Evolutionary conservation across 495 filamentous ascomycete species (phyloP).

Genomic region (Penicillium flavigenum): DNA sequence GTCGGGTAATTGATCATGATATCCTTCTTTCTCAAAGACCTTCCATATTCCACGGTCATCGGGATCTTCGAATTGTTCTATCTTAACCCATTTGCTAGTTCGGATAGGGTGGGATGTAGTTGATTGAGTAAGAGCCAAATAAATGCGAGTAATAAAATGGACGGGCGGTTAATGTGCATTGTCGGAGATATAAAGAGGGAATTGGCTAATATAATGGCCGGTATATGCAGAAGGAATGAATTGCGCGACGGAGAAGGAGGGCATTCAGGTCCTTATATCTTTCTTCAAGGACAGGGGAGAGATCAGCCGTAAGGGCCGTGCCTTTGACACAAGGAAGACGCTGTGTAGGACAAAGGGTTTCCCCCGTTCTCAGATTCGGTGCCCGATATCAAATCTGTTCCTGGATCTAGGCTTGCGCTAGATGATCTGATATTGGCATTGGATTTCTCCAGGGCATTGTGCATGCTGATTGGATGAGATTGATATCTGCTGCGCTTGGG

Average conservation of each 20-base stretch:
- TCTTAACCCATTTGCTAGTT: slow-evolving; percentile 15
- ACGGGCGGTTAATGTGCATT: slow-evolving; percentile 2
- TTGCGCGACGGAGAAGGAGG: not conserved
- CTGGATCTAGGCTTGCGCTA: not conserved
- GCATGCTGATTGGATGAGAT: slow-evolving; percentile 16
- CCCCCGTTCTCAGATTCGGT: not conserved
- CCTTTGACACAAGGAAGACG: not conserved
- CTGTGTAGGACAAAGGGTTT: not conserved
- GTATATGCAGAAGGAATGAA: slow-evolving; percentile 1
- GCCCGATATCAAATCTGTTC: not conserved
- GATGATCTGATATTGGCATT: not conserved
- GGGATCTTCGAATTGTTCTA: slow-evolving; percentile 2
- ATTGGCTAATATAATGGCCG: not conserved
- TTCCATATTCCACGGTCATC: slow-evolving; percentile 11
- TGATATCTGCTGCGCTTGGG: slow-evolving; percentile 1
- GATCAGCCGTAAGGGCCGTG: not conserved
- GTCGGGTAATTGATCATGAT: not conserved
- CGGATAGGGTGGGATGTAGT: slow-evolving; percentile 20
- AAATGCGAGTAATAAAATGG: slow-evolving; percentile 10
- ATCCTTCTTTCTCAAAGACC: slow-evolving; percentile 11
- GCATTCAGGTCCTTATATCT: slow-evolving; percentile 1
- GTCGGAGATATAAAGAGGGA: not conserved
- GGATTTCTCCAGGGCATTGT: slow-evolving; percentile 1
- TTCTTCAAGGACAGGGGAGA: not conserved
- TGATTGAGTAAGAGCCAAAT: slow-evolving; percentile 14